Evolutionary conservation across 2,329 filamentous ascomycete genomes (phyloP).

Genomic region (Dothiorella sarmentorum): DNA sequence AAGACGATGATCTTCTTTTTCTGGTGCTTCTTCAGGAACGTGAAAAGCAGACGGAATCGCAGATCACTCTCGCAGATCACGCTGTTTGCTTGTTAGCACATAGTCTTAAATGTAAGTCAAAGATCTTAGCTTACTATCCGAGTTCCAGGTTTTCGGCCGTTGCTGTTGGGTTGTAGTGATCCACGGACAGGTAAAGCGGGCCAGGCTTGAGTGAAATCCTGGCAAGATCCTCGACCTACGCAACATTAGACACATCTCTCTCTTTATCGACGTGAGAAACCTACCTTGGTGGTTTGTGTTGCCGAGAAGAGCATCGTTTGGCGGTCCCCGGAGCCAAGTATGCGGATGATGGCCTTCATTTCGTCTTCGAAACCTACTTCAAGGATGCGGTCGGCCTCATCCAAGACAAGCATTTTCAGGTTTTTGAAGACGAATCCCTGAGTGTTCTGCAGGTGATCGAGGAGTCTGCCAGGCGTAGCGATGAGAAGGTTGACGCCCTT

Average conservation of each 20-base stretch:
- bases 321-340: constrained; percentile 57
- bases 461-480: constrained; percentile 74
- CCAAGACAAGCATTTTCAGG: constrained; percentile 85
- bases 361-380: constrained; percentile 99
- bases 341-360: constrained; percentile 86
- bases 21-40: constrained; percentile 84
- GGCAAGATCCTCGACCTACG: constrained; percentile 86
- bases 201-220: constrained; percentile 88
- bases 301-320: constrained; percentile 99
- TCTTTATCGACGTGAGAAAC: no score
- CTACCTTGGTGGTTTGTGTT: constrained; percentile 76
- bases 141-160: no score
- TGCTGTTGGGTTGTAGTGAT: constrained; percentile 62
- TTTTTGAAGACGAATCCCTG: constrained; percentile 90
- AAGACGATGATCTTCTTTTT: constrained; percentile 99
- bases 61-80: constrained; percentile 91
- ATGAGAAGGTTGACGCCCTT: constrained; percentile 96
- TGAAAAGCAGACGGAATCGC: constrained; percentile 89
- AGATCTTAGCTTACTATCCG: constrained; percentile 73
- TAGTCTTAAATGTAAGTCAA: no score
- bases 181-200: constrained; percentile 95
- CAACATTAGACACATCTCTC: no score
- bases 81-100: no score
- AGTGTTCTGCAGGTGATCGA: constrained; percentile 93
- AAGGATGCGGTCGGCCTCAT: constrained; percentile 93